Percentiles rank a stretch among this genome's conserved stretches.
Conservation (phyloP, 495 filamentous ascomycete genomes). For the Rhypophila decipiens region DNA sequence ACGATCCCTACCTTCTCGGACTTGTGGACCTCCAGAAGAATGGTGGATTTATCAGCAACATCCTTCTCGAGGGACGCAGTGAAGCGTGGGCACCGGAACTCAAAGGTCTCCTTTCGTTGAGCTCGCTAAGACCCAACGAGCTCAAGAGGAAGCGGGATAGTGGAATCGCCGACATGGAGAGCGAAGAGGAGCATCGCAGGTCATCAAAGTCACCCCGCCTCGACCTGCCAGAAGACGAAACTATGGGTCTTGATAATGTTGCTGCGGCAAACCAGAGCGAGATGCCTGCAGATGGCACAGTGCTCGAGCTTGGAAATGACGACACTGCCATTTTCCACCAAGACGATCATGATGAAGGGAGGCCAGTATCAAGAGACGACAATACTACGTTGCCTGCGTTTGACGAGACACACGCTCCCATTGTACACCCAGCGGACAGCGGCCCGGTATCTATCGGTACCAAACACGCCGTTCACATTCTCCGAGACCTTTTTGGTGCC, state of each 20-base stretch:
- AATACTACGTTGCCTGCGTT: constrained; percentile 48
- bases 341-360: constrained; percentile 50
- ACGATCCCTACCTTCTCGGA: constrained; percentile 77
- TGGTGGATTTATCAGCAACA: constrained; percentile 76
- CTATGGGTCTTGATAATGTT: constrained; percentile 36
- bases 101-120: constrained; percentile 74
- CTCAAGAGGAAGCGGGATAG: constrained; percentile 92
- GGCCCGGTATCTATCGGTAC: constrained; percentile 83
- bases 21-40: constrained; percentile 86
- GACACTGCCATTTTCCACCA: constrained; percentile 29
- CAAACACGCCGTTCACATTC: constrained; percentile 90
- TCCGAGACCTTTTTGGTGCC: constrained; percentile 76
- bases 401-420: constrained; percentile 68
- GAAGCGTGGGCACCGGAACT: constrained; percentile 87
- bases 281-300: constrained; percentile 44
- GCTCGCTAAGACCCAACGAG: constrained; percentile 70
- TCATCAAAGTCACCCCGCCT: constrained; percentile 60
- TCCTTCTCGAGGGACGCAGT: constrained; percentile 70
- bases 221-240: constrained; percentile 62
- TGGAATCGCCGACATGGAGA: constrained; percentile 71
- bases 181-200: constrained; percentile 52
- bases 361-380: constrained; percentile 19
- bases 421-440: constrained; percentile 71
- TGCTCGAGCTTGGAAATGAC: constrained; percentile 63
- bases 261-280: constrained; percentile 44